Conservation (phyloP, 108 stramenopile species). For the Heterococcus sp. region DNA sequence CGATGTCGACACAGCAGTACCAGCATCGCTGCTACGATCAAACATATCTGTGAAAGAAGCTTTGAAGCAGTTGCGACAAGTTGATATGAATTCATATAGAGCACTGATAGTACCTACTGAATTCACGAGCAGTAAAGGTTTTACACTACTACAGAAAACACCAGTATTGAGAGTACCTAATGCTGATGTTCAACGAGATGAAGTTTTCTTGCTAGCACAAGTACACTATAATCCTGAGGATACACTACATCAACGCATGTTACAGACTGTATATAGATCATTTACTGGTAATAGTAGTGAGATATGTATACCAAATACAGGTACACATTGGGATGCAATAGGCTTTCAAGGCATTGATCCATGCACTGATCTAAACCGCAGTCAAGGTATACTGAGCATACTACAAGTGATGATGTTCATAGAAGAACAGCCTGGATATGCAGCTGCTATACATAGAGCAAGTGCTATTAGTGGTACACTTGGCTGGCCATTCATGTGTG, state of each 20-base stretch:
- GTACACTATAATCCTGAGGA: slow-evolving; percentile 21
- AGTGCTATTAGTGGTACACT: not conserved
- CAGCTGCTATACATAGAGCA: not conserved
- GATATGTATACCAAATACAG: slow-evolving; percentile 3
- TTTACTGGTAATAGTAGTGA: not conserved
- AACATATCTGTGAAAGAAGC: too few relatives aligned
- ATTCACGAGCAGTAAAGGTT: too few relatives aligned
- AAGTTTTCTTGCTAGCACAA: slow-evolving; percentile 5
- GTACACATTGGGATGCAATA: slow-evolving; percentile 48
- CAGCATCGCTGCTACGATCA: too few relatives aligned
- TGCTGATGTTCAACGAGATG: slow-evolving; percentile 18
- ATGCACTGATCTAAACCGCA: slow-evolving; percentile 53
- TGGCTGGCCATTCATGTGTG: slow-evolving; percentile 43
- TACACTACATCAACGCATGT: slow-evolving; percentile 22
- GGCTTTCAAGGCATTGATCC: slow-evolving; percentile 58
- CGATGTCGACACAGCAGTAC: too few relatives aligned
- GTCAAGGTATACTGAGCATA: slow-evolving; percentile 42
- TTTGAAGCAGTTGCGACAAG: too few relatives aligned
- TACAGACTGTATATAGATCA: slow-evolving; percentile 27
- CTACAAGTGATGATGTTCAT: slow-evolving; percentile 36
- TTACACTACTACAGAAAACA: slow-evolving; percentile 7
- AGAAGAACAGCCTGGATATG: slow-evolving; percentile 12
- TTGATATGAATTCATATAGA: too few relatives aligned
- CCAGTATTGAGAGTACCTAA: not conserved
- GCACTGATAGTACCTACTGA: too few relatives aligned